Conservation (phyloP, 306 rosid genomes). For the Delonix regia region DNA sequence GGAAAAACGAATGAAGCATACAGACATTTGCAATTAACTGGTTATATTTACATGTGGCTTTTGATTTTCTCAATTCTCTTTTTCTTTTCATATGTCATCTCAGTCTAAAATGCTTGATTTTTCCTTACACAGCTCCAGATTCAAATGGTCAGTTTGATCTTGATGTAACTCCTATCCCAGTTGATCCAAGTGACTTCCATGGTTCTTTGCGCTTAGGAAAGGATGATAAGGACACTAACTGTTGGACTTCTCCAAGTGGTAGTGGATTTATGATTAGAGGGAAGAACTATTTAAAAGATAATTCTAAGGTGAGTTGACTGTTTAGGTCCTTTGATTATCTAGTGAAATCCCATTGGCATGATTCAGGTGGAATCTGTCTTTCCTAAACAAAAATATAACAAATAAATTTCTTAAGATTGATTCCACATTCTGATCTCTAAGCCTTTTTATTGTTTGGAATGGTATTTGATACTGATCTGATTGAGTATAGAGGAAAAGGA, state of each 20-base stretch:
- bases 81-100: not conserved
- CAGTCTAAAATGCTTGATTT: slow-evolving; percentile 22
- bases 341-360: not conserved
- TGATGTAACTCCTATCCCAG: slow-evolving; percentile 44
- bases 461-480: not conserved
- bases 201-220: slow-evolving; percentile 64
- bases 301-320: slow-evolving; percentile 65
- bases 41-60: slow-evolving; percentile 17
- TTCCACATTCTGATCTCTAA: not conserved
- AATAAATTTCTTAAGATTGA: not conserved
- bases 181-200: slow-evolving; percentile 53
- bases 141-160: slow-evolving; percentile 60
- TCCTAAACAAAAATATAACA: not conserved
- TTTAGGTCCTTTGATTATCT: slow-evolving; percentile 8
- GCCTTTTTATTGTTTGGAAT: slow-evolving; percentile 16
- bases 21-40: slow-evolving; percentile 13
- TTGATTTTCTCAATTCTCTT: slow-evolving; percentile 13
- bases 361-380: not conserved
- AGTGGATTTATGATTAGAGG: slow-evolving; percentile 88
- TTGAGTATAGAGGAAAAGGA: slow-evolving; percentile 16
- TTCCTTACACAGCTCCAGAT: slow-evolving; percentile 56
- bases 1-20: slow-evolving; percentile 21
- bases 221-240: slow-evolving; percentile 65
- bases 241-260: slow-evolving; percentile 86
- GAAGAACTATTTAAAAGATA: slow-evolving; percentile 85